Evolutionary conservation across 495 filamentous ascomycete genomes (phyloP).

Genomic region (Penicillium turbatum): DNA sequence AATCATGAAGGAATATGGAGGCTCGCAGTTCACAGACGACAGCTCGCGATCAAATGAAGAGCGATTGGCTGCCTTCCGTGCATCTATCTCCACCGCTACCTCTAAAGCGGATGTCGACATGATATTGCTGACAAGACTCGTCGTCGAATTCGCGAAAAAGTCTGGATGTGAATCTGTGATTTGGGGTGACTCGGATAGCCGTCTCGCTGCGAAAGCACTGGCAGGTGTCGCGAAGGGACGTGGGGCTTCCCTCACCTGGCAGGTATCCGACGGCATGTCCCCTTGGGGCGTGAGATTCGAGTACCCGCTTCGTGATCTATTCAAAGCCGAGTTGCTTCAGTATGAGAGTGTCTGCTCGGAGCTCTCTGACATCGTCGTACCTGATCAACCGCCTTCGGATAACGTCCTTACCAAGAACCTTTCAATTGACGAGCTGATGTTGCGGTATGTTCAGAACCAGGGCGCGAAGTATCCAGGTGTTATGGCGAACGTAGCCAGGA

Average conservation of each 20-base stretch:
- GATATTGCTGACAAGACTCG: slow-evolving; percentile 63
- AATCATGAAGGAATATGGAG: slow-evolving; percentile 26
- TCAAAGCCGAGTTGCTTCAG: slow-evolving; percentile 68
- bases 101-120: slow-evolving; percentile 69
- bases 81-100: slow-evolving; percentile 61
- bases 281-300: slow-evolving; percentile 56
- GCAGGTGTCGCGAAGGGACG: slow-evolving; percentile 86
- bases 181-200: slow-evolving; percentile 82
- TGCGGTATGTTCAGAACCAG: slow-evolving; percentile 79
- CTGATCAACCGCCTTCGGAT: slow-evolving; percentile 34
- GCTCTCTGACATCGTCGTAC: slow-evolving; percentile 47
- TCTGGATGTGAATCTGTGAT: slow-evolving; percentile 64
- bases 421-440: slow-evolving; percentile 88
- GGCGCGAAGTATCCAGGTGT: slow-evolving; percentile 87
- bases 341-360: slow-evolving; percentile 55
- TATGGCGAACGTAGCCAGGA: slow-evolving; percentile 90
- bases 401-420: slow-evolving; percentile 57
- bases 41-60: slow-evolving; percentile 33
- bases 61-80: slow-evolving; percentile 51
- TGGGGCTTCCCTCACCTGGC: slow-evolving; percentile 76
- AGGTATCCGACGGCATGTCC: slow-evolving; percentile 67
- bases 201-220: slow-evolving; percentile 80
- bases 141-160: slow-evolving; percentile 58
- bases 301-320: slow-evolving; percentile 76
- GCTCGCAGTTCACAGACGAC: slow-evolving; percentile 27